Evolutionary conservation across 306 rosid species (phyloP).

Genomic region (Styphnolobium japonicum): DNA sequence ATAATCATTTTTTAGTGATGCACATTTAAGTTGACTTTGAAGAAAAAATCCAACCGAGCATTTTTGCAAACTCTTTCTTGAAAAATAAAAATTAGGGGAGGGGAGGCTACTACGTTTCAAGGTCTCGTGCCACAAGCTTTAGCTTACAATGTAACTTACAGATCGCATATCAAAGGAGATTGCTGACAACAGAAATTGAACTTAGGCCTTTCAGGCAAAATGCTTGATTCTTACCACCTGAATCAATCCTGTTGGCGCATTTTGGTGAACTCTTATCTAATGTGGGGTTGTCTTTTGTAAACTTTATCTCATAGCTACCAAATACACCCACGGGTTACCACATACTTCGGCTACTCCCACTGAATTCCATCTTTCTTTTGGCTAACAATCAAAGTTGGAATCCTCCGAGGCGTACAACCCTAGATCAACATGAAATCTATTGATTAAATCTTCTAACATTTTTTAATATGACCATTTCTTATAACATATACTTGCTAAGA

Average conservation of each 20-base stretch:
- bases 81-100: too few relatives aligned
- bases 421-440: conserved; percentile 8
- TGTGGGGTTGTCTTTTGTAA: neutral
- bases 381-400: neutral
- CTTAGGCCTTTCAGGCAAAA: too few relatives aligned
- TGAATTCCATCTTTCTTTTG: conserved; percentile 1
- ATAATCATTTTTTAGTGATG: conserved; percentile 14
- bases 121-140: too few relatives aligned
- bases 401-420: conserved; percentile 11
- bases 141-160: too few relatives aligned
- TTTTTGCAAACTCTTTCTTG: too few relatives aligned
- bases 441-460: neutral
- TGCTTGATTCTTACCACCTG: too few relatives aligned
- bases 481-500: neutral
- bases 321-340: conserved; percentile 13
- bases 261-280: conserved; percentile 13
- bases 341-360: conserved; percentile 26
- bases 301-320: neutral
- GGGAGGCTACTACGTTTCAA: too few relatives aligned
- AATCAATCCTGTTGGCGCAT: too few relatives aligned
- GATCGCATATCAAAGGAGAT: too few relatives aligned
- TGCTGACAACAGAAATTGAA: too few relatives aligned
- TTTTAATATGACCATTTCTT: conserved; percentile 10
- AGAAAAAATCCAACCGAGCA: conserved; percentile 16
- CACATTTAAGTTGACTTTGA: conserved; percentile 39